These are phyloP conservation scores for Vararia minispora DNA, from an alignment of 768 basidiomycete species.

Conservation along the genomic window DNA sequence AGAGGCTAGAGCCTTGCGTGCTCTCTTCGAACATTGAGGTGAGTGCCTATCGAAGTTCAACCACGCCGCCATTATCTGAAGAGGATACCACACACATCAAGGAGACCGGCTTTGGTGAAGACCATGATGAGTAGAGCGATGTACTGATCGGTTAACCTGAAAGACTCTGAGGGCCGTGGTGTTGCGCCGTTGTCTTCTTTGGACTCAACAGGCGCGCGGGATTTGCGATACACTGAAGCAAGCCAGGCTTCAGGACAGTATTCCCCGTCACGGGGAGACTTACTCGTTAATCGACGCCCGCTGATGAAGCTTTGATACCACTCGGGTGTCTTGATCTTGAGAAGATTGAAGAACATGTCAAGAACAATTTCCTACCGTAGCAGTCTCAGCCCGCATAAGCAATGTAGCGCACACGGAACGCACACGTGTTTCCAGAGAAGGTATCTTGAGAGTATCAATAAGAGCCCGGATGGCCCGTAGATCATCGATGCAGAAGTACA, in stretches of 20 bases:
- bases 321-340: conserved; percentile 85
- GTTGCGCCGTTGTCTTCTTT: conserved; percentile 19
- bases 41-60: conserved; percentile 48
- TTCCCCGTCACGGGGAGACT: conserved; percentile 20
- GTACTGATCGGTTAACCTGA: conserved; percentile 90
- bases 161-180: conserved; percentile 34
- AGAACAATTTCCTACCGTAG: conserved; percentile 70
- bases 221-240: conserved; percentile 52
- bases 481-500: conserved; percentile 90
- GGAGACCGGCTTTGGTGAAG: conserved; percentile 76
- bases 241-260: no score
- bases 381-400: neutral
- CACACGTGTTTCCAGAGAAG: conserved; percentile 79
- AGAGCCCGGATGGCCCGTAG: conserved; percentile 78
- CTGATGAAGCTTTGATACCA: conserved; percentile 93
- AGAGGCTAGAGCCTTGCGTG: conserved; percentile 56
- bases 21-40: conserved; percentile 78
- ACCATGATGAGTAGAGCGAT: conserved; percentile 76
- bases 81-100: conserved; percentile 51
- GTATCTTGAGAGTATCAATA: conserved; percentile 78
- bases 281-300: conserved; percentile 80
- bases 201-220: no score
- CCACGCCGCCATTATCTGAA: neutral
- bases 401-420: conserved; percentile 15
- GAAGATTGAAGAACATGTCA: conserved; percentile 87